Conservation (phyloP, 2,329 filamentous ascomycete species). For the Phyllosticta citrichinensis region DNA sequence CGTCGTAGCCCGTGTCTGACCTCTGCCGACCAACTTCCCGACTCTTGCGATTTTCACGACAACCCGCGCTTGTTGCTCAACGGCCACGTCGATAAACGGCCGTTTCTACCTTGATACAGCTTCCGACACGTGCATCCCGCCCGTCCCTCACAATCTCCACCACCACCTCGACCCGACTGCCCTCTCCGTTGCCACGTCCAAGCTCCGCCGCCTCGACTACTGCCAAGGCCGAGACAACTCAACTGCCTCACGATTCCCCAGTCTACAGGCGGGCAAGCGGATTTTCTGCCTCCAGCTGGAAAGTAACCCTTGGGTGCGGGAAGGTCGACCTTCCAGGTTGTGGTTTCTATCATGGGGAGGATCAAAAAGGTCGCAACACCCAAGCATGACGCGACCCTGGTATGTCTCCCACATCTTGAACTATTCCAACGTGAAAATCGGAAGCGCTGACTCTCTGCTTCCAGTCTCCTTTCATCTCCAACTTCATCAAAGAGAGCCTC, state of each 20-base stretch:
- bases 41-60: constrained; percentile 3
- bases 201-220: constrained; percentile 1
- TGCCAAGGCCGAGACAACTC: constrained; percentile 3
- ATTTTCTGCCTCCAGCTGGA: constrained; percentile 5
- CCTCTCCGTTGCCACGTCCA: constrained; percentile 1
- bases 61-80: constrained; percentile 1
- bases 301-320: constrained; percentile 13
- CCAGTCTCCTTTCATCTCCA: constrained; percentile 78
- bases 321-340: constrained; percentile 25
- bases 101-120: constrained; percentile 1
- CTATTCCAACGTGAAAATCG: neutral
- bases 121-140: neutral
- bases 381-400: constrained; percentile 44
- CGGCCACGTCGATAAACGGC: neutral
- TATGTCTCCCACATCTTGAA: constrained; percentile 17
- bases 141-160: neutral
- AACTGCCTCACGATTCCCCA: neutral
- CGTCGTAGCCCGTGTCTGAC: constrained; percentile 7
- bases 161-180: neutral
- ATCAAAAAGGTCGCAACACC: constrained; percentile 47
- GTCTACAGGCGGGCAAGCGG: neutral
- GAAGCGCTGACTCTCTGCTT: constrained; percentile 1
- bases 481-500: constrained; percentile 65
- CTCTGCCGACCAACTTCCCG: neutral
- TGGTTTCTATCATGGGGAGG: constrained; percentile 37